Evolutionary conservation across 2,329 filamentous ascomycete genomes (phyloP).

Genomic region (Hypoxylon sp.): DNA sequence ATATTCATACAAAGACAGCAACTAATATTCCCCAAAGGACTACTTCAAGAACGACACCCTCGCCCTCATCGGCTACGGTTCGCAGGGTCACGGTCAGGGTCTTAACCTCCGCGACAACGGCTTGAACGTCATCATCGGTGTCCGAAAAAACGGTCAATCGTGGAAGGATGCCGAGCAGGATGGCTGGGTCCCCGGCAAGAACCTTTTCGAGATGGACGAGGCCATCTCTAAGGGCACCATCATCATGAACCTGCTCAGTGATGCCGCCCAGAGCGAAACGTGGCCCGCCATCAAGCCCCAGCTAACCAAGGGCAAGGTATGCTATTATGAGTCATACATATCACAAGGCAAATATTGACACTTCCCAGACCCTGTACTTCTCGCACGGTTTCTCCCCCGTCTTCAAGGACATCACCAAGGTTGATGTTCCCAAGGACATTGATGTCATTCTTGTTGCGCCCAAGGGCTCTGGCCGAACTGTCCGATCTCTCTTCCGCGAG

Average conservation of each 20-base stretch:
- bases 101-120: constrained; percentile 99
- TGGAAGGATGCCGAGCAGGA: constrained; percentile 98
- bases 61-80: constrained; percentile 97
- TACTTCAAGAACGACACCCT: constrained; percentile 99
- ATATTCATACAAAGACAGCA: not conserved
- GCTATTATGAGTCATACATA: constrained; percentile 51
- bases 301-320: constrained; percentile 97
- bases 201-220: constrained; percentile 98
- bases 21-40: constrained; percentile 67
- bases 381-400: constrained; percentile 99
- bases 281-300: constrained; percentile 99
- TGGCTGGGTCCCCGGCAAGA: constrained; percentile 98
- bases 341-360: constrained; percentile 7
- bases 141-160: constrained; percentile 97
- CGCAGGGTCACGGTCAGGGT: constrained; percentile 98
- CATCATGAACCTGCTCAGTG: constrained; percentile 98
- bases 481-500: constrained; percentile 98
- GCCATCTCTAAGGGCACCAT: constrained; percentile 94
- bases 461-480: constrained; percentile 98
- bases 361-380: constrained; percentile 92
- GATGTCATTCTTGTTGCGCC: constrained; percentile 99
- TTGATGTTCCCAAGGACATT: constrained; percentile 94
- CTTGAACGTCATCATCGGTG: constrained; percentile 98
- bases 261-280: constrained; percentile 98
- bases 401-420: constrained; percentile 99